phyloP scores from a whole-genome alignment of 768 basidiomycete genomes.

The Leccinum pellstonianum region DNA sequence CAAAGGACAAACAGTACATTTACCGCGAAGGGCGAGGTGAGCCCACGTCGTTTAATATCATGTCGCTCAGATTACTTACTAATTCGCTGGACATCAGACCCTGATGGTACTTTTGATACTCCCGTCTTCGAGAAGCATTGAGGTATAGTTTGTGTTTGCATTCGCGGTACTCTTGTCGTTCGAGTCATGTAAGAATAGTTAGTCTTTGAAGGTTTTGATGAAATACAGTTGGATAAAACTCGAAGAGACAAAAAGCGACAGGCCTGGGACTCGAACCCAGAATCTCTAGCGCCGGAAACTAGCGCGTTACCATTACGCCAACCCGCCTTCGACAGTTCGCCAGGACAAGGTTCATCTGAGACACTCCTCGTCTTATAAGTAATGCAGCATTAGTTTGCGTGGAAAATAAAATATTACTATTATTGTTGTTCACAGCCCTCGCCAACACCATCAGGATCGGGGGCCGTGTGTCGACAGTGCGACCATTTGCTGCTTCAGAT shows the following conservation, averaged over 20 bases:
- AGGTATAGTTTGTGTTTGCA: neutral
- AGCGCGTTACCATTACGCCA: conserved; percentile 67
- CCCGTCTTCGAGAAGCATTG: conserved; percentile 38
- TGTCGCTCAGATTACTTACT: neutral
- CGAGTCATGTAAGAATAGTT: neutral
- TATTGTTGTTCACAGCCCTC: too few relatives aligned
- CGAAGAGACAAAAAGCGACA: conserved; percentile 39
- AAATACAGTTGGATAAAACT: neutral
- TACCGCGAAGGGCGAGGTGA: conserved; percentile 56
- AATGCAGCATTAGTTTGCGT: too few relatives aligned
- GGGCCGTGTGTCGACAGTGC: too few relatives aligned
- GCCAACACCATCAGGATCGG: too few relatives aligned
- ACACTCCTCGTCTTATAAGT: too few relatives aligned
- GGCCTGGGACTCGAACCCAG: conserved; percentile 64
- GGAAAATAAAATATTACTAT: too few relatives aligned
- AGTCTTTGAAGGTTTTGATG: too few relatives aligned
- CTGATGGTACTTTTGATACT: conserved; percentile 41
- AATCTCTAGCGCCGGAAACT: conserved; percentile 65
- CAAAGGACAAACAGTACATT: conserved; percentile 63
- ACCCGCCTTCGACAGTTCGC: conserved; percentile 37
- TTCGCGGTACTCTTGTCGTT: neutral
- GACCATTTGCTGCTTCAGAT: too few relatives aligned
- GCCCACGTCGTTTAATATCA: neutral
- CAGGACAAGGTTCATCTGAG: neutral
- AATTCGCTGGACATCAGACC: conserved; percentile 25